Evolutionary conservation across 2,329 filamentous ascomycete species (phyloP).

Genomic region (Zalaria sp.): DNA sequence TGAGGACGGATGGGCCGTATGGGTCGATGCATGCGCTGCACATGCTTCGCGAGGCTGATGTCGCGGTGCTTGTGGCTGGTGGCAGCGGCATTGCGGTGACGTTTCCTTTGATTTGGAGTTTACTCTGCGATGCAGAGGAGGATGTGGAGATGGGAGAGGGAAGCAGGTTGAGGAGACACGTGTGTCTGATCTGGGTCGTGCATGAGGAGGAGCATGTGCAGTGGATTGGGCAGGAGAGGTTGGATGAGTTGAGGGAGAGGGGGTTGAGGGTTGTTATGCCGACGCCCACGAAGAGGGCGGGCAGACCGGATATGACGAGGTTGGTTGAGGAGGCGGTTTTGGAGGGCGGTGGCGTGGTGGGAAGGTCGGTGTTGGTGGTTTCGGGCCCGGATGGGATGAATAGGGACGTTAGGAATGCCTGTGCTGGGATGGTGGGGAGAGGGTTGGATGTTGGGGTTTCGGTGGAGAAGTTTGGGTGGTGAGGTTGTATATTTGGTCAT

Average conservation of each 20-base stretch:
- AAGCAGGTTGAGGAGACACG: constrained; percentile 15
- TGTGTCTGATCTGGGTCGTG: constrained; percentile 46
- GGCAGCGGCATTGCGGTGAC: constrained; percentile 52
- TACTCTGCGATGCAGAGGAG: constrained; percentile 10
- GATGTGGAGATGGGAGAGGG: constrained; percentile 10
- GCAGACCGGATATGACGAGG: constrained; percentile 37
- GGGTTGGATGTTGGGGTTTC: constrained; percentile 38
- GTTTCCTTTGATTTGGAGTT: constrained; percentile 44
- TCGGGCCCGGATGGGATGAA: constrained; percentile 51
- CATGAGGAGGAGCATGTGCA: constrained; percentile 37
- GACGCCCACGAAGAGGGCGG: constrained; percentile 37
- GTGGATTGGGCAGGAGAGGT: constrained; percentile 38
- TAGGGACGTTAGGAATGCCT: constrained; percentile 44
- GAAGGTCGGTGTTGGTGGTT: constrained; percentile 38
- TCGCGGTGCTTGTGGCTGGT: constrained; percentile 44
- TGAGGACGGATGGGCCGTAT: constrained; percentile 52
- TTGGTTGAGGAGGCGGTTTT: constrained; percentile 27
- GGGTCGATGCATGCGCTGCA: constrained; percentile 43
- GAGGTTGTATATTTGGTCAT: background rate
- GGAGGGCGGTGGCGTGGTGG: constrained; percentile 10
- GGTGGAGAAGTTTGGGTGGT: constrained; percentile 60
- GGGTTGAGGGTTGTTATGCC: constrained; percentile 42
- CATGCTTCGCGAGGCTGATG: constrained; percentile 34
- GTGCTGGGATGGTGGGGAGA: constrained; percentile 32
- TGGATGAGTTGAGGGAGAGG: constrained; percentile 33